Evolutionary conservation across 1,139 yeast species (phyloP), one percentile per base, ranked within the genome.

Genomic region (Pichia sp.): DNA sequence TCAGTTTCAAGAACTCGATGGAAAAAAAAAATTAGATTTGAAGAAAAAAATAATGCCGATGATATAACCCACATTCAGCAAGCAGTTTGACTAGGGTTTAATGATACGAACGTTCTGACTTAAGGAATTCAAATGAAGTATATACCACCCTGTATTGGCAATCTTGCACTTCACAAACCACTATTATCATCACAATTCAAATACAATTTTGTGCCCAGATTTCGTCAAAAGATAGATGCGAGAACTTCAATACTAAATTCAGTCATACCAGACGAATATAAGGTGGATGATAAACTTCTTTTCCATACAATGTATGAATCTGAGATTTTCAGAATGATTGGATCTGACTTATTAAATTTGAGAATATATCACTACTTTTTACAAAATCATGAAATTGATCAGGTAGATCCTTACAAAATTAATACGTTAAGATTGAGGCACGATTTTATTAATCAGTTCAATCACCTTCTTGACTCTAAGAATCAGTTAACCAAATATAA

Each of bases 151-250:
- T 19, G 30, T 12, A 9, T 43, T 11, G 34, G 40, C 8, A 36
- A 39, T 20, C 6, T 38, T 10, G 36, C 37, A 20, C 15, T 31
- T 11, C 41, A 33, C 5, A 32, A 41, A 5, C 33, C 36, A 4
- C 30, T 31, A 20, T 14, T 39, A 9, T 28, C 51, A 4, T 18
- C 40, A 10, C 28, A 31, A 3, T 45, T 36, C 24, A 50, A 47
- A 39, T 53, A 43, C 34, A 26, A 43, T 11, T 38, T 42, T 32
- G 40, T 41, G 31, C 22, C 45, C 5, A 39, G 34, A 9, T 54
- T 50, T 37, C 28, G 55, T 35, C 45, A 50, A 20, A 49, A 38
- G 22, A 51, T 54, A 5, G 51, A 52, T 30, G 45, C 55, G 3
- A 38, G 57, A 28, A 43, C 50, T 2, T 35, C 45, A 3, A 47